Evolutionary conservation across 257 asterid species (phyloP), one percentile per base, ranked within the genome.

Genomic region (Henckelia pumila): DNA sequence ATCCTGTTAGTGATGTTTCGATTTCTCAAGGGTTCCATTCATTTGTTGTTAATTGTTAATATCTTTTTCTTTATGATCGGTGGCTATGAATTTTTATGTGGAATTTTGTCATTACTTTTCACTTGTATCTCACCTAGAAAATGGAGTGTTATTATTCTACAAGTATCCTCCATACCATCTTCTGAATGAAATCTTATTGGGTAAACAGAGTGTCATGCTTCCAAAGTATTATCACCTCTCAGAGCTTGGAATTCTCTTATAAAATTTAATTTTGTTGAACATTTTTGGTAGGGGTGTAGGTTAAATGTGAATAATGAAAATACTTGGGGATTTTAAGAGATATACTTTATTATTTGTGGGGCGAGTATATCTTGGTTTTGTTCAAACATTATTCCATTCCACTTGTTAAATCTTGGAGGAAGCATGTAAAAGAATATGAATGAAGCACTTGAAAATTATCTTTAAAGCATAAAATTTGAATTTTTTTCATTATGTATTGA

Each of bases 1-100:
- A 70, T 67, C 95, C 91, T 53, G 99, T 94, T 79, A 84, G 98
- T 76, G 65, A 78, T 32, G 22, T 57, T 17, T 21, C 28, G 37
- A 53, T 71, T 68, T 28, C 40, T 49, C 32, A 1, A 24, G 53
- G 55, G 19, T 32, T 53, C 55, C 64, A 58, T n/a, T 63, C 9
- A 21, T 32, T 58, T 73, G 17, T 32, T 61, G 47, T 69, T 64
- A 71, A 56, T 71, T n/a, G n/a, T n/a, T n/a, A n/a, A n/a, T n/a
- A n/a, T n/a, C n/a, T n/a, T n/a, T n/a, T 28, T 33, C 20, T 37
- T 28, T 59, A 35, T 59, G 59, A 44, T 24, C 53, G 4, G 57
- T 25, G 47, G 47, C 65, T 68, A n/a, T 30, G 16, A 49, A 61
- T 69, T 55, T 64, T 40, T 32, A 53, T 40, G 28, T 63, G 57